Evolutionary conservation across 768 basidiomycete species (phyloP), one percentile per base, ranked within the genome.

Genomic region (Gloeophyllum trabeum): DNA sequence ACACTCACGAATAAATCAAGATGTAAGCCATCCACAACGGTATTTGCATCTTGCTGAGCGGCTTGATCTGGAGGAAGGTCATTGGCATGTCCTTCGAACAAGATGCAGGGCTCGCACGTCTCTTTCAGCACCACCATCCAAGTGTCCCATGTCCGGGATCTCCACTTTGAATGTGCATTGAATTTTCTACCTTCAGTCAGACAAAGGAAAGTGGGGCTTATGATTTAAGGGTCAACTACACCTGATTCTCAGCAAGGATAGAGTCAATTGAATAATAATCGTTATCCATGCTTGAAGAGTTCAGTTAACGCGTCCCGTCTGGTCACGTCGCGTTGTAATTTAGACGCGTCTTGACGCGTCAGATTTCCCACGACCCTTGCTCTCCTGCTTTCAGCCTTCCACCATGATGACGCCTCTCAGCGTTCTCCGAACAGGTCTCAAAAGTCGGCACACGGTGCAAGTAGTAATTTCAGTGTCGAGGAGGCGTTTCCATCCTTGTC

Each of bases 191-290:
- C 22, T 6, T 6, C 4, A 23, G n/a, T n/a, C n/a, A n/a, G n/a
- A n/a, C n/a, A n/a, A n/a, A n/a, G 23, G 22, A 24, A 14, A 38
- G 34, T 10, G 22, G 10, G 4, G 7, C 20, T 37, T 7, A 12
- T 10, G 10, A 36, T 38, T 21, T 23, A 14, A 4, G 4, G n/a
- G 44, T 20, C 7, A 30, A n/a, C 12, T n/a, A 26, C 6, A 79
- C 87, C 70, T 91, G 89, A 55, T 93, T 93, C 54, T 91, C 89
- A 13, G 90, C 85, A 20, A 94, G 73, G 50, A 97, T 94, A 4
- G 87, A 75, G 44, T 92, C 87, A 42, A 94, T 75, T 0, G 87
- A 91, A 60, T 86, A 94, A 59, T 97, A 97, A 58, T 93, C 89
- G 54, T 81, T 70, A 45, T 93, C 87, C 90, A 92, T 93, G 48